Base-by-base conservation (phyloP, 1,284 basidiomycete species). In the Ceratobasidium sp. region DNA sequence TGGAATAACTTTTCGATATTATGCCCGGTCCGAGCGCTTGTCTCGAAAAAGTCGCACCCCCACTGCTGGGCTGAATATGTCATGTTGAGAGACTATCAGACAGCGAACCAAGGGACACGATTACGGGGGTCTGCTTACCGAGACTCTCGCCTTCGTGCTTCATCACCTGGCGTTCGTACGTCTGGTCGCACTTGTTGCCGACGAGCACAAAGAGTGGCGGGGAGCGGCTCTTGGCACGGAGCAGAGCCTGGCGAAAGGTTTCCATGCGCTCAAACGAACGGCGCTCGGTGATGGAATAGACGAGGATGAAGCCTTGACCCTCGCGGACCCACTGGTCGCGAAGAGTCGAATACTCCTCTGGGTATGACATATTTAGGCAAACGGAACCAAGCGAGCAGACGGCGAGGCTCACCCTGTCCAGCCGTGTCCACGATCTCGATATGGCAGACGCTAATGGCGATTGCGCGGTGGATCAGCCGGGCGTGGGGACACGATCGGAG, bases 391-490 rank as follows among this genome's bases (percentile, higher is more conserved):
- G 30, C 23, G 21, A 57, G 61, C 34, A 61, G 48, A 58, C 32
- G 26, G 46, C n/a, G 46, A 72, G 41, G 34, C 73, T 74, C 46
- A 76, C 75, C 76, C 72, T 79, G 79, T 28, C 79, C 79, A 26
- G 79, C 79, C 3, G 79, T 79, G 73, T 79, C 79, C 50, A 79
- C 76, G 16, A 79, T 78, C 62, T 79, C 79, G 65, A 69, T 69
- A 52, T 69, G 65, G 41, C 65, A 69, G 50, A 69, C 65, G 53
- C 65, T 69, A 52, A 6, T 6, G 52, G 52, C 23, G 43, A 45
- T 41, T 3, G n/a, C 23, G 36, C n/a, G 26, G 26, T 58, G 36
- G 53, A 69, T 69, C 30, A 69, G 53, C 53, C 34, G 65, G 5
- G 21, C n/a, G 26, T n/a, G 6, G 30, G 26, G 23, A 26, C 36